A percentile compares a stretch with the other conserved stretches of the same genome.
These are phyloP conservation scores for Byssothecium circinans DNA, from an alignment of 2,329 filamentous ascomycete genomes.

Conservation along the genomic window DNA sequence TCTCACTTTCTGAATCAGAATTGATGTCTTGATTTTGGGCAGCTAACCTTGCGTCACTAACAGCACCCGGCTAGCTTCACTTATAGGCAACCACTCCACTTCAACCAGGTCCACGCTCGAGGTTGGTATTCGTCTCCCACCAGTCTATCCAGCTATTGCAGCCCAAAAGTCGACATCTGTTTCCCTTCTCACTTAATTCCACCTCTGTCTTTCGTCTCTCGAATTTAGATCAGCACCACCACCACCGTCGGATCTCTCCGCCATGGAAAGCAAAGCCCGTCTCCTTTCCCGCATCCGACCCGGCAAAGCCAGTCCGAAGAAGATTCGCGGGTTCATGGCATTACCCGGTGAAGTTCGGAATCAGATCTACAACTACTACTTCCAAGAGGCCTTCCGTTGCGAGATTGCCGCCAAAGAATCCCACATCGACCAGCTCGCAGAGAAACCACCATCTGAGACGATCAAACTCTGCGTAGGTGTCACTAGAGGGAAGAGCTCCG, in stretches of 20 bases:
- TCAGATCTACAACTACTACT: slow-evolving; percentile 49
- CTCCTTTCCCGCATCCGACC: slow-evolving; percentile 18
- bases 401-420: slow-evolving; percentile 25
- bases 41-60: neutral
- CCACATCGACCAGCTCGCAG: slow-evolving; percentile 7
- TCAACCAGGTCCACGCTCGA: too few relatives aligned
- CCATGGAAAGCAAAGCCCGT: slow-evolving; percentile 13
- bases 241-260: neutral
- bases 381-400: slow-evolving; percentile 27
- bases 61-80: too few relatives aligned
- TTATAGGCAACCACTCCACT: too few relatives aligned
- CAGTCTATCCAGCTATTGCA: too few relatives aligned
- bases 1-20: too few relatives aligned
- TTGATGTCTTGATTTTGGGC: too few relatives aligned
- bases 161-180: too few relatives aligned
- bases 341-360: slow-evolving; percentile 56
- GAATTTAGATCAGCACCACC: too few relatives aligned
- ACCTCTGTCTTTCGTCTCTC: too few relatives aligned
- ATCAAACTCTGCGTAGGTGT: slow-evolving; percentile 18
- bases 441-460: slow-evolving; percentile 3
- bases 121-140: too few relatives aligned
- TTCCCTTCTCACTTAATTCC: too few relatives aligned
- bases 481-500: neutral
- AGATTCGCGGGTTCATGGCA: slow-evolving; percentile 31
- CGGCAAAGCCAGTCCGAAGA: slow-evolving; percentile 10